phyloP scores from a whole-genome alignment of 139 green algal genomes.

The Choricystis sp. region DNA sequence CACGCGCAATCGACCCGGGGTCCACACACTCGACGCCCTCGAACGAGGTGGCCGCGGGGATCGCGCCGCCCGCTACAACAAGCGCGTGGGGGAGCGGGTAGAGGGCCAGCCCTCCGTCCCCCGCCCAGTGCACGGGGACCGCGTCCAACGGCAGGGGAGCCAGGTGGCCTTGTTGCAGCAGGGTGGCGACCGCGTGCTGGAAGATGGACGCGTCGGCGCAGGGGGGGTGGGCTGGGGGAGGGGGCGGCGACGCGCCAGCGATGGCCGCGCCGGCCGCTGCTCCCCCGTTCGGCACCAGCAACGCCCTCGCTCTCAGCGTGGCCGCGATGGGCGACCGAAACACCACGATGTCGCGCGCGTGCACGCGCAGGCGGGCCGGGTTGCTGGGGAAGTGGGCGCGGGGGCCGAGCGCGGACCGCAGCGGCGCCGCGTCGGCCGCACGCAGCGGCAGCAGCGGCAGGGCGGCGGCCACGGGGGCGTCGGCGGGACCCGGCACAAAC shows the following conservation, averaged over 20 bases:
- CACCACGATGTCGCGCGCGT: not conserved
- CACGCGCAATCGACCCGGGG: constrained; percentile 21
- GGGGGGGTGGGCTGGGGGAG: not conserved
- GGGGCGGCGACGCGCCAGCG: no score
- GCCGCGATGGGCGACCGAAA: not conserved
- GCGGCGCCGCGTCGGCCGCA: no score
- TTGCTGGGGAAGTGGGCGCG: not conserved
- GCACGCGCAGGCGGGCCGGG: not conserved
- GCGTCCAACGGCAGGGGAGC: constrained; percentile 64
- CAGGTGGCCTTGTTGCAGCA: constrained; percentile 83
- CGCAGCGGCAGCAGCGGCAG: not conserved
- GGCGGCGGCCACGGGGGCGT: not conserved
- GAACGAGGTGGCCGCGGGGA: constrained; percentile 27
- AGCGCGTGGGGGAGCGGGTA: constrained; percentile 73
- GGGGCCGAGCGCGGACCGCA: not conserved
- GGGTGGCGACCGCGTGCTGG: constrained; percentile 51
- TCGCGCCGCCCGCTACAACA: constrained; percentile 49
- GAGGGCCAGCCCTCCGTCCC: constrained; percentile 61
- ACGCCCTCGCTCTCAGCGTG: not conserved
- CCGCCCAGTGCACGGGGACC: constrained; percentile 34
- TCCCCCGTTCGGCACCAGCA: not conserved
- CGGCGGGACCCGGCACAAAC: not conserved
- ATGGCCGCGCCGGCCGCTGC: not conserved
- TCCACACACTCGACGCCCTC: constrained; percentile 52
- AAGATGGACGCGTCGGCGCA: constrained; percentile 14